A percentile compares a stretch with the other conserved stretches of the same genome.
These are phyloP conservation scores for sweet orange (Citrus sinensis) DNA, from an alignment of 345 rosid genomes.

Conservation along the genomic window DNA sequence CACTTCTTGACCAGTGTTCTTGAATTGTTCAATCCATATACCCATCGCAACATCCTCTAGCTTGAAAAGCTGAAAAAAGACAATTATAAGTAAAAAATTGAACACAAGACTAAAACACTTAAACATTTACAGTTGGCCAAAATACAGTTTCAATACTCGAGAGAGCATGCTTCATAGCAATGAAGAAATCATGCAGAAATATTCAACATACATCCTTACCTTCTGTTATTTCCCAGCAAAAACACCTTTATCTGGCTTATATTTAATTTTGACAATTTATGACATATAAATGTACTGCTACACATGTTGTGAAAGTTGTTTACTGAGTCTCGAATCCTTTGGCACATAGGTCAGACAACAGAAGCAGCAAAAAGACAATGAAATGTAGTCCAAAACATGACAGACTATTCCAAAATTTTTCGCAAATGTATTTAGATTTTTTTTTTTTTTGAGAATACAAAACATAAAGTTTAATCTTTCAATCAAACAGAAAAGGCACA, in stretches of 20 bases:
- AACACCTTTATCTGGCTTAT: not conserved
- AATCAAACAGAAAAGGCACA: not conserved
- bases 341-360: not conserved
- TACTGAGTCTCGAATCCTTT: not conserved
- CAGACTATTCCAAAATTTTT: not conserved
- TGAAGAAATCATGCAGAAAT: not conserved
- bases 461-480: not conserved
- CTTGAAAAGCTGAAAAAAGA: slow-evolving; percentile 62
- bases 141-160: not conserved
- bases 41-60: slow-evolving; percentile 97
- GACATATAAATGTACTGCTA: not conserved
- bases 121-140: not conserved
- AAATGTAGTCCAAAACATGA: not conserved
- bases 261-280: not conserved
- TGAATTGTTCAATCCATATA: slow-evolving; percentile 80
- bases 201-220: not conserved
- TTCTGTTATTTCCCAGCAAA: not conserved
- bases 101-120: not conserved
- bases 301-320: not conserved
- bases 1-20: slow-evolving; percentile 49
- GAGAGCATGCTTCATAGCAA: not conserved
- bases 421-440: not conserved
- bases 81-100: not conserved
- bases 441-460: not conserved
- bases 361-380: not conserved